A percentile compares a stretch with the other conserved stretches of the same genome.
phyloP scores from a whole-genome alignment of 768 basidiomycete species.

The Kwoniella pini region DNA sequence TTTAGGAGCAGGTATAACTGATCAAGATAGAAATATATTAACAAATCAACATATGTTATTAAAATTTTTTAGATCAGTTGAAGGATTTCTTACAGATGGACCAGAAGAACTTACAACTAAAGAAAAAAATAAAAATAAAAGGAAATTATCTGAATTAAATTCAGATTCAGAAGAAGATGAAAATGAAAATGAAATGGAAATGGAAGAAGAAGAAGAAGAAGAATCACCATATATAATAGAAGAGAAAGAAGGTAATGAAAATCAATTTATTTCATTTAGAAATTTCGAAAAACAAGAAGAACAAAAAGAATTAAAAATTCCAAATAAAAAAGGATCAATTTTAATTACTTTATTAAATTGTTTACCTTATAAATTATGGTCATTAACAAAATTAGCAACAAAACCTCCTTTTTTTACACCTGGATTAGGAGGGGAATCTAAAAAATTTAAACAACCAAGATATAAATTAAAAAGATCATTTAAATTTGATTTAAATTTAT shows the following conservation, averaged over 20 bases:
- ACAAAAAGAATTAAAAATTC: slow-evolving; percentile 20
- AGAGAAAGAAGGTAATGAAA: slow-evolving; percentile 3
- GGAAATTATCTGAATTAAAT: slow-evolving; percentile 13
- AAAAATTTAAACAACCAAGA: slow-evolving; percentile 60
- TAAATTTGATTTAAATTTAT: slow-evolving; percentile 66
- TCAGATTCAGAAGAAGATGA: slow-evolving; percentile 29
- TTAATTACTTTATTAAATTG: slow-evolving; percentile 85
- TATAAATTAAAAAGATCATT: slow-evolving; percentile 79
- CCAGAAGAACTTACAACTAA: slow-evolving; percentile 39
- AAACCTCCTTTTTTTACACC: slow-evolving; percentile 63
- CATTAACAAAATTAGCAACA: slow-evolving; percentile 50
- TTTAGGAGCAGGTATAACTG: slow-evolving; percentile 69
- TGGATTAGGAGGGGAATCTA: slow-evolving; percentile 9
- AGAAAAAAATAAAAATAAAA: slow-evolving; percentile 58
- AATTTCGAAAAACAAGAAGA: slow-evolving; percentile 12
- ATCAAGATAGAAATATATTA: slow-evolving; percentile 89
- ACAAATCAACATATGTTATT: slow-evolving; percentile 83
- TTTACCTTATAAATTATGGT: slow-evolving; percentile 85
- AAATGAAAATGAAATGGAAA: slow-evolving; percentile 22
- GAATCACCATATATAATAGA: slow-evolving; percentile 8
- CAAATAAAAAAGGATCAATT: slow-evolving; percentile 62
- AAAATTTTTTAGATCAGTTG: slow-evolving; percentile 74
- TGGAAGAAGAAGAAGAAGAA: slow-evolving; percentile 9
- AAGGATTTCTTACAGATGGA: slow-evolving; percentile 64
- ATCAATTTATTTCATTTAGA: neutral